These are phyloP conservation scores for Phytophthora kernoviae DNA, from an alignment of 352 stramenopile genomes.

Conservation along the genomic window DNA sequence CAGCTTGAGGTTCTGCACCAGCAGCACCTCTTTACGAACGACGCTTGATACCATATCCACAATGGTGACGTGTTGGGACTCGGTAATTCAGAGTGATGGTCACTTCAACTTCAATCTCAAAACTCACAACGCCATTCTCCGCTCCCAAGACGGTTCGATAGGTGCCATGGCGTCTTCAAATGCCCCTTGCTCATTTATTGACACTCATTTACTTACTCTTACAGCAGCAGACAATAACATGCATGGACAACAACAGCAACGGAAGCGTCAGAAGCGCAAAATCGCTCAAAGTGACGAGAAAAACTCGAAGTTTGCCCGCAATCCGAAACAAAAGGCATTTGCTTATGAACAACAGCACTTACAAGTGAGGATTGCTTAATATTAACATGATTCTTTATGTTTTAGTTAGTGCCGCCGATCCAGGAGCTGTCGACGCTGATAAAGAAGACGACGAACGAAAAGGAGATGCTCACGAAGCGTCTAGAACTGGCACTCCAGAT, in stretches of 20 bases:
- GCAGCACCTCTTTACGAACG: too few relatives aligned
- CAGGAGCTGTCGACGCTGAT: conserved; percentile 12
- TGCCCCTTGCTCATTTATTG: too few relatives aligned
- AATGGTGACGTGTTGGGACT: too few relatives aligned
- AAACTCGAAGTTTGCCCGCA: not conserved
- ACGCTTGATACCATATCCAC: too few relatives aligned
- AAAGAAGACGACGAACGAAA: conserved; percentile 25
- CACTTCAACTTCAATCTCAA: conserved; percentile 5
- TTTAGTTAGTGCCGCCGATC: not conserved
- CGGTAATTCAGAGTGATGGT: conserved; percentile 4
- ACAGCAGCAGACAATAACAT: not conserved
- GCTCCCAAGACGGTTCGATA: not conserved
- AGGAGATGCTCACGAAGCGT: conserved; percentile 26
- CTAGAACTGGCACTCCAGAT: conserved; percentile 47
- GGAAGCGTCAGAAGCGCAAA: conserved; percentile 8
- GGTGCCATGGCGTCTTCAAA: too few relatives aligned
- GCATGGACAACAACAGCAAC: not conserved
- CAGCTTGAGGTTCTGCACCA: too few relatives aligned
- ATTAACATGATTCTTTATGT: not conserved
- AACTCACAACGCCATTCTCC: not conserved
- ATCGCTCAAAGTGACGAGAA: not conserved
- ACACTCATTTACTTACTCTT: too few relatives aligned
- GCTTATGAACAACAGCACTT: not conserved
- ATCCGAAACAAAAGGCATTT: conserved; percentile 6
- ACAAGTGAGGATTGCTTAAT: not conserved